A percentile compares a stretch with the other conserved stretches of the same genome.
phyloP scores from a whole-genome alignment of 495 filamentous ascomycete genomes.

The Alectoria sarmentosa region DNA sequence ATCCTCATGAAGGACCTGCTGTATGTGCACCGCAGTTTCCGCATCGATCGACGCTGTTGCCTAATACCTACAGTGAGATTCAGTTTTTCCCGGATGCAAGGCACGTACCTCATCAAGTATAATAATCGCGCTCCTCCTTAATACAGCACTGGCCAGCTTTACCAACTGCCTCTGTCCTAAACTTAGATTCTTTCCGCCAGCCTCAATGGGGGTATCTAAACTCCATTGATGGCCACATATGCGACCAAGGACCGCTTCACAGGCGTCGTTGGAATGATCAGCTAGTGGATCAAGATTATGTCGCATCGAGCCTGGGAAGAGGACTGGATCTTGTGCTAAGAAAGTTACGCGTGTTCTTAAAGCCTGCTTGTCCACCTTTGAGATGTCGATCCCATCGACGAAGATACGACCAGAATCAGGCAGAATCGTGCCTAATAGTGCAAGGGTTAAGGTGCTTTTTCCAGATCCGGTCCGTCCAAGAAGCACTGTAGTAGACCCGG shows the following conservation, averaged over 20 bases:
- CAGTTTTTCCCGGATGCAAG: not conserved
- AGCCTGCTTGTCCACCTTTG: conserved; percentile 50
- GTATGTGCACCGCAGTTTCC: conserved; percentile 69
- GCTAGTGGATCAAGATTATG: conserved; percentile 42
- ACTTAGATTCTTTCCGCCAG: conserved; percentile 40
- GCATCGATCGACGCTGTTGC: conserved; percentile 82
- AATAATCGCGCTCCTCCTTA: conserved; percentile 44
- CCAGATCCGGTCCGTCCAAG: conserved; percentile 59
- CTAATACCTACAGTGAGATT: conserved; percentile 21
- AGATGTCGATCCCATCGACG: conserved; percentile 54
- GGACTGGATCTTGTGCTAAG: conserved; percentile 56
- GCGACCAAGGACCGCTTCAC: conserved; percentile 39
- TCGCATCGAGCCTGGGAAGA: conserved; percentile 43
- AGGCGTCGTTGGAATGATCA: conserved; percentile 34
- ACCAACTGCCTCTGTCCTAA: conserved; percentile 61
- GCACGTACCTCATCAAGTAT: conserved; percentile 42
- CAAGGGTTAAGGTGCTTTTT: conserved; percentile 61
- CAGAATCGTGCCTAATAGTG: conserved; percentile 46
- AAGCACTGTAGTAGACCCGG: conserved; percentile 60
- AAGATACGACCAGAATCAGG: conserved; percentile 49
- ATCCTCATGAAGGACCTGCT: conserved; percentile 68
- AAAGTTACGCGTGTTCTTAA: conserved; percentile 55
- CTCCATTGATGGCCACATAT: conserved; percentile 46
- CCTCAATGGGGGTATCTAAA: conserved; percentile 45
- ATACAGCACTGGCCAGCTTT: conserved; percentile 52